Evolutionary conservation across 2,329 filamentous ascomycete species (phyloP).

Genomic region (Colletotrichum simmondsii): DNA sequence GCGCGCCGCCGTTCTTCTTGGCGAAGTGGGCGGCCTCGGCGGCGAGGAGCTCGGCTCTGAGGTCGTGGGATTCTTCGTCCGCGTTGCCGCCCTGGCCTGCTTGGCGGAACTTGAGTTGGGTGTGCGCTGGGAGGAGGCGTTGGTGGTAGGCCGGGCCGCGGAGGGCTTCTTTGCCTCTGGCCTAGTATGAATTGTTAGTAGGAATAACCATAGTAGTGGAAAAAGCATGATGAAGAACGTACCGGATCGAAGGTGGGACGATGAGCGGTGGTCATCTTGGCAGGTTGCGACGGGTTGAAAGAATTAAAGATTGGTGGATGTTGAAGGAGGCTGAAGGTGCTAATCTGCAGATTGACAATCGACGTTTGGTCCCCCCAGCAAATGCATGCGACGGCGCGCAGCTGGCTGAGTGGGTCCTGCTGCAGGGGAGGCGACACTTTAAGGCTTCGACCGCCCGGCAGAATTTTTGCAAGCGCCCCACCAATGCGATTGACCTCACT

Average conservation of each 20-base stretch:
- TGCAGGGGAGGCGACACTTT: conserved; percentile 13
- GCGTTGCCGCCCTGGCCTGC: conserved; percentile 89
- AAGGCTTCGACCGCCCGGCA: conserved; percentile 59
- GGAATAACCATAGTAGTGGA: neutral
- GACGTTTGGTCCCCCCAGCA: conserved; percentile 3
- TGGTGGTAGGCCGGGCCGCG: conserved; percentile 96
- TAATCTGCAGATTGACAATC: neutral
- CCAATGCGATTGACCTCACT: conserved; percentile 35
- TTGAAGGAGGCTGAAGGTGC: conserved; percentile 3
- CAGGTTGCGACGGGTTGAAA: neutral
- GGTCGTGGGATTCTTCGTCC: conserved; percentile 77
- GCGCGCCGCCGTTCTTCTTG: conserved; percentile 77
- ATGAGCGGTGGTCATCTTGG: conserved; percentile 72
- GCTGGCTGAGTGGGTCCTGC: conserved; percentile 2
- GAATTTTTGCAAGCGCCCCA: conserved; percentile 49
- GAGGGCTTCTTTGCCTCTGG: conserved; percentile 92
- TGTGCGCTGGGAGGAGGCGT: conserved; percentile 92
- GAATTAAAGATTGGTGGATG: neutral
- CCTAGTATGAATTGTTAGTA: conserved; percentile 60
- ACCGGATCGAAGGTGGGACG: conserved; percentile 97
- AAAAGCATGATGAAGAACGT: conserved; percentile 42
- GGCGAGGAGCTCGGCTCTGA: conserved; percentile 88
- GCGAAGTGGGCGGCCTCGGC: conserved; percentile 90
- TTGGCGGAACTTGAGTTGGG: conserved; percentile 87
- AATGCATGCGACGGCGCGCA: conserved; percentile 16